phyloP scores from a whole-genome alignment of 306 rosid genomes.

The Pterocarpus santalinus region DNA sequence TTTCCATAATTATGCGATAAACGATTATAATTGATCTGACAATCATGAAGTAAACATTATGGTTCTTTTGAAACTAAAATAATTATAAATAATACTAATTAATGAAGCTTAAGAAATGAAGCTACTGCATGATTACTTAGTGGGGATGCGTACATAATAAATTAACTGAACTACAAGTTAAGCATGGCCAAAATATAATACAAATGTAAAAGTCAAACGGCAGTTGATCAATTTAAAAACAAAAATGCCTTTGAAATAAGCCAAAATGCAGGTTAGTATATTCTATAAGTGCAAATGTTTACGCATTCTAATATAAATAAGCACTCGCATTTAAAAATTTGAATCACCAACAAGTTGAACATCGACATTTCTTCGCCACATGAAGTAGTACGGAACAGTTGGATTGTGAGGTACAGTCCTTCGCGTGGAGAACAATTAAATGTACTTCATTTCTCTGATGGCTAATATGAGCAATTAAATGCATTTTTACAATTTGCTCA shows the following conservation, averaged over 20 bases:
- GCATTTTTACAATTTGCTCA: background rate
- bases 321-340: background rate
- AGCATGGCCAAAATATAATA: background rate
- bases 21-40: background rate
- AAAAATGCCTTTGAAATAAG: slow-evolving; percentile 19
- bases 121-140: slow-evolving; percentile 1
- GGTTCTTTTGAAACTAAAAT: background rate
- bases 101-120: background rate
- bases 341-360: background rate
- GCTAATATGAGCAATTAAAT: background rate
- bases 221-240: slow-evolving; percentile 12
- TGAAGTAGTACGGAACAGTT: slow-evolving; percentile 56
- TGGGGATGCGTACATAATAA: slow-evolving; percentile 18
- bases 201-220: slow-evolving; percentile 29
- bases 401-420: slow-evolving; percentile 50
- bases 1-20: background rate
- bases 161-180: slow-evolving; percentile 26
- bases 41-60: background rate
- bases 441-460: background rate
- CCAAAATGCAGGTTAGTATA: slow-evolving; percentile 43
- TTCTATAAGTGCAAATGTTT: background rate
- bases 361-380: background rate
- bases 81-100: background rate
- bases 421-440: slow-evolving; percentile 42
- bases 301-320: background rate